phyloP scores from a whole-genome alignment of 176 grass and related monocot species.

The Oropetium thomaeum region DNA sequence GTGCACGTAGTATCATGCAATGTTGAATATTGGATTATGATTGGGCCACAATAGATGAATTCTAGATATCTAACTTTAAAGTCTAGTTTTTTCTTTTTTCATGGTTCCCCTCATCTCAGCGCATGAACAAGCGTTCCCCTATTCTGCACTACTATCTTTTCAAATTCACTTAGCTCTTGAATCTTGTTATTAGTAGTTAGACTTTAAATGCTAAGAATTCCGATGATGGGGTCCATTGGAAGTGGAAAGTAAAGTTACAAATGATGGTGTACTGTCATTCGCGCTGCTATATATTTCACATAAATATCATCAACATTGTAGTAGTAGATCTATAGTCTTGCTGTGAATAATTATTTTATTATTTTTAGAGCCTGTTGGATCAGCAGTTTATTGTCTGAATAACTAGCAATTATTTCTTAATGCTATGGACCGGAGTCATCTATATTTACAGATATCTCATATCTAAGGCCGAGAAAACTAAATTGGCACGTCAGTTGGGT shows the following conservation, averaged over 20 bases:
- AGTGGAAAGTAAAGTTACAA: no score
- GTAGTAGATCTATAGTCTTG: background rate
- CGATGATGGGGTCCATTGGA: background rate
- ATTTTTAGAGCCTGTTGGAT: conserved; percentile 20
- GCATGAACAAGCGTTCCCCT: background rate
- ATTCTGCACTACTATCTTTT: no score
- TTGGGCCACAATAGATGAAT: no score
- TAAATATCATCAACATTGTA: background rate
- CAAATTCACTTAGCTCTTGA: background rate
- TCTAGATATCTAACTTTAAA: no score
- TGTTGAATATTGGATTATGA: no score
- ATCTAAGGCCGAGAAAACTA: conserved; percentile 29
- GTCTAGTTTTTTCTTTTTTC: no score
- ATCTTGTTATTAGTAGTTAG: background rate
- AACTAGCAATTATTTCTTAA: conserved; percentile 8
- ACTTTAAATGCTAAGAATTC: background rate
- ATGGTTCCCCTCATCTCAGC: background rate
- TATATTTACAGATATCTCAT: conserved; percentile 11
- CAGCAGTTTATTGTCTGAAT: conserved; percentile 11
- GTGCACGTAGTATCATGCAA: no score
- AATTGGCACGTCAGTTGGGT: conserved; percentile 73
- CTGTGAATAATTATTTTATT: background rate
- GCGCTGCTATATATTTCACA: background rate
- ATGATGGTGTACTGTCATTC: background rate
- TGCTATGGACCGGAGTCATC: conserved; percentile 24